Percentiles rank a stretch among this genome's conserved stretches.
These are phyloP conservation scores for Eragrostis curvula DNA, from an alignment of 176 grass and related monocot genomes.

Conservation along the genomic window DNA sequence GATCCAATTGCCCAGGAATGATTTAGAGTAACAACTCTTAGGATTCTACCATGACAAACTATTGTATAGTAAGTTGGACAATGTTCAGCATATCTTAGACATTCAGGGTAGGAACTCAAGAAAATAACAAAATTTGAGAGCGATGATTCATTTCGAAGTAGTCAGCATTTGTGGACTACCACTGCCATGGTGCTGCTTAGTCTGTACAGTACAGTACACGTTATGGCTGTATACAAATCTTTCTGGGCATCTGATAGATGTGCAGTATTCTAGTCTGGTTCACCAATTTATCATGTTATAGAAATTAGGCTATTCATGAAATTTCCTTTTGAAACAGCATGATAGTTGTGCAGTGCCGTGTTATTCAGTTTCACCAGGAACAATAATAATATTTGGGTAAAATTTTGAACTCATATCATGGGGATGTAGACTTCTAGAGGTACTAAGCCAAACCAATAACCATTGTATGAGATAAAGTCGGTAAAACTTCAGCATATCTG, in stretches of 20 bases:
- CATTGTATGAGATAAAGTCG: neutral
- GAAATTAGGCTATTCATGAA: no score
- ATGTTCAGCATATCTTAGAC: neutral
- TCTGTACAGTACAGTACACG: no score
- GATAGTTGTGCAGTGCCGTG: neutral
- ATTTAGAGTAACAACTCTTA: neutral
- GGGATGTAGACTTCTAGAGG: neutral
- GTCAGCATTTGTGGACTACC: neutral
- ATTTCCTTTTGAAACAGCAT: no score
- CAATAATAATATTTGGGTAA: neutral
- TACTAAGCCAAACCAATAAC: neutral
- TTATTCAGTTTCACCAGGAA: neutral
- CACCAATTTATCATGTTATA: neutral
- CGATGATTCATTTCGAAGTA: neutral
- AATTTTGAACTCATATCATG: neutral
- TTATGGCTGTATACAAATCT: neutral
- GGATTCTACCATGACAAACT: neutral
- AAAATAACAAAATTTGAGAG: slow-evolving; percentile 5
- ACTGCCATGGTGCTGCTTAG: neutral
- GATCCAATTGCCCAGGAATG: neutral
- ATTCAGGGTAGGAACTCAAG: neutral
- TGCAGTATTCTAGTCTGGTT: neutral
- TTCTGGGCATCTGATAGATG: neutral
- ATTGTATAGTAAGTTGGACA: neutral
- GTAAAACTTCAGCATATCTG: neutral